Conservation (phyloP, 106 monocot species). For the Allium sativum region DNA sequence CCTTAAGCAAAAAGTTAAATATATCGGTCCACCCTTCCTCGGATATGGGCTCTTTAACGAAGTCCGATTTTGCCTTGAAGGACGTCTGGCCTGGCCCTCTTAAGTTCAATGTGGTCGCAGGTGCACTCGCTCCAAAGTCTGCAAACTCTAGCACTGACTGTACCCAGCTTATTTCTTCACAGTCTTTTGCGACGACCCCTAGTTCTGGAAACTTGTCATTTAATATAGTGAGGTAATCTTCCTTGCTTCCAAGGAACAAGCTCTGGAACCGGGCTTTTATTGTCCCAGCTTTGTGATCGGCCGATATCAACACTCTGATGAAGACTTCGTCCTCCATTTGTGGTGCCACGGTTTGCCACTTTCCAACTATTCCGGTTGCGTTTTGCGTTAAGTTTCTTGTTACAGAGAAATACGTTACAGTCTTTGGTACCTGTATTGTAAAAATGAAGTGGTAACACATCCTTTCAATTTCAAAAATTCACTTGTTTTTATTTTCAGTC, state of each 20-base stretch:
- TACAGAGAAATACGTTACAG: slow-evolving; percentile 21
- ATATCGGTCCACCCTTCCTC: background rate
- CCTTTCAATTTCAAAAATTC: too few species aligned
- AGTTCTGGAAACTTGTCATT: slow-evolving; percentile 10
- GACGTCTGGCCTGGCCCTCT: background rate
- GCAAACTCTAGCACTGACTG: slow-evolving; percentile 6
- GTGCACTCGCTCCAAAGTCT: background rate
- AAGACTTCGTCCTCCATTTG: slow-evolving; percentile 8
- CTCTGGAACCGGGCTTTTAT: slow-evolving; percentile 9
- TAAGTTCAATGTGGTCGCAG: background rate
- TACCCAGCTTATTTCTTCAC: slow-evolving; percentile 21
- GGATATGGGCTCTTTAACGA: slow-evolving; percentile 7
- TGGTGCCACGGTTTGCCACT: slow-evolving; percentile 17
- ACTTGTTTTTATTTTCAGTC: too few species aligned
- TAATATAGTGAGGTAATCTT: slow-evolving; percentile 1
- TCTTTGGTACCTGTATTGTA: slow-evolving; percentile 1
- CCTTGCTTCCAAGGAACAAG: slow-evolving; percentile 14
- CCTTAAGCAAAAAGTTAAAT: slow-evolving; percentile 5
- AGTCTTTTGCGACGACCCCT: slow-evolving; percentile 5
- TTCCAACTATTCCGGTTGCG: background rate
- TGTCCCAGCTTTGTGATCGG: background rate
- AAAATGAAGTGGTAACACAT: too few species aligned
- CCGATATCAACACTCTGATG: slow-evolving; percentile 1
- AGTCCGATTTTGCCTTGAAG: slow-evolving; percentile 27
- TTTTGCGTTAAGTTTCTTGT: background rate